Evolutionary conservation across 345 rosid species (phyloP), one percentile per base, ranked within the genome.

Genomic region (Theobroma cacao): DNA sequence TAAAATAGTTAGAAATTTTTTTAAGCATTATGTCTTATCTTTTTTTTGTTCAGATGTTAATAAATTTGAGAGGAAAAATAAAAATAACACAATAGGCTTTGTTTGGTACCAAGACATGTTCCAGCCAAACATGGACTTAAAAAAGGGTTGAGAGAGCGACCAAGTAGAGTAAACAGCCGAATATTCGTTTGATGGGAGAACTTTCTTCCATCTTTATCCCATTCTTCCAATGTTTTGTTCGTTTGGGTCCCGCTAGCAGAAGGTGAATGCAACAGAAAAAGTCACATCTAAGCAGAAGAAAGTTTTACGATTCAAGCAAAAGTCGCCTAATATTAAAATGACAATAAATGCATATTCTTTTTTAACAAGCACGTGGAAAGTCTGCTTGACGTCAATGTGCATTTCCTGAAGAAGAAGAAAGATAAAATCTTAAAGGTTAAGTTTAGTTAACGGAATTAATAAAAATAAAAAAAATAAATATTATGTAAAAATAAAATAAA

Each of bases 101-200:
- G 70, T 65, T 65, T 65, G 70, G 26, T 11, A 20, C 48, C 2
- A 36, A 38, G 1, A 3, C 70, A 36, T 38, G 13, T 38, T 22
- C 28, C 43, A 14, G 68, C 68, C 68, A 62, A 62, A 62, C 68
- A 34, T 15, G 43, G 24, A 62, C 41, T 31, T 62, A 15, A 13
- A 31, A 2, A 36, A 62, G 69, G 34, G 14, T 62, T 62, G 12
- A 36, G 41, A 34, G 34, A 31, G 33, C 33, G 12, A 62, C 22
- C 41, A 64, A 63, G 24, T 8, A 63, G 24, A 34, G 43, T 2
- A 3, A 33, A 64, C 45, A 43, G 33, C 20, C 50, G 75, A 77
- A 68, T 68, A 68, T 77, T 65, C 74, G n/a, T 34, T 17, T 5
- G 74, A 20, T 38, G 74, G 7, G 26, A 41, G 53, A 67, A 47